Evolutionary conservation across 805 yeast genomes (phyloP).

Genomic region (Candida palmyrensis): DNA sequence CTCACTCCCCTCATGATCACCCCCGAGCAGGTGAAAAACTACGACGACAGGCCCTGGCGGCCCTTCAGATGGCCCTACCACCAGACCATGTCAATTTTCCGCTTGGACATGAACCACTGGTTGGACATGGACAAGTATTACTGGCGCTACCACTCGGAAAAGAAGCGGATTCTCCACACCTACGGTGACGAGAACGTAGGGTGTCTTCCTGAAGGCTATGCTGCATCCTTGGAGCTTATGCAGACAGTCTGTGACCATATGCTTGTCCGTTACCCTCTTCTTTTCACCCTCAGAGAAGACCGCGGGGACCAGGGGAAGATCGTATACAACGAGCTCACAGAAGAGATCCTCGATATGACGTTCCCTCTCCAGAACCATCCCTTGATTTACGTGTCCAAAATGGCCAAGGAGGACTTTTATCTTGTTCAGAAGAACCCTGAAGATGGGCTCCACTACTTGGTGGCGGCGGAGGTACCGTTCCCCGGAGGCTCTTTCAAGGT

Average conservation of each 20-base stretch:
- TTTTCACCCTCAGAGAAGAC: slow-evolving; percentile 45
- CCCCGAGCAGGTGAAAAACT: slow-evolving; percentile 59
- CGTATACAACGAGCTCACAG: slow-evolving; percentile 56
- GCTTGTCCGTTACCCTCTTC: slow-evolving; percentile 56
- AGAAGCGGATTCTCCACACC: slow-evolving; percentile 49
- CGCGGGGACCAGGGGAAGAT: slow-evolving; percentile 43
- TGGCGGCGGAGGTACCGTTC: slow-evolving; percentile 74
- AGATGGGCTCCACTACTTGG: slow-evolving; percentile 54
- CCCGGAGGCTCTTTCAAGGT: slow-evolving; percentile 76
- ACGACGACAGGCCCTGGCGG: slow-evolving; percentile 77
- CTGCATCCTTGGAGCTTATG: slow-evolving; percentile 59
- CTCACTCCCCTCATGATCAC: slow-evolving; percentile 61
- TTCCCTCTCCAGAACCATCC: slow-evolving; percentile 61
- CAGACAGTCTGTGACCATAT: slow-evolving; percentile 57
- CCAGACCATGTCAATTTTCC: slow-evolving; percentile 72
- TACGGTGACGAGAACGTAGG: slow-evolving; percentile 61
- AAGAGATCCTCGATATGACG: slow-evolving; percentile 57
- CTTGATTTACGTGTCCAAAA: slow-evolving; percentile 52
- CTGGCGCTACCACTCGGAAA: slow-evolving; percentile 60
- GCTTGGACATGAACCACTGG: slow-evolving; percentile 72
- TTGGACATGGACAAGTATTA: slow-evolving; percentile 76
- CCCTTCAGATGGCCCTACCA: slow-evolving; percentile 79
- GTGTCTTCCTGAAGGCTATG: slow-evolving; percentile 61
- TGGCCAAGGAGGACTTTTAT: slow-evolving; percentile 76
- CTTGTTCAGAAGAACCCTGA: slow-evolving; percentile 52